Base-by-base conservation (phyloP, 345 rosid species). In the Mallotus nudiflorus region DNA sequence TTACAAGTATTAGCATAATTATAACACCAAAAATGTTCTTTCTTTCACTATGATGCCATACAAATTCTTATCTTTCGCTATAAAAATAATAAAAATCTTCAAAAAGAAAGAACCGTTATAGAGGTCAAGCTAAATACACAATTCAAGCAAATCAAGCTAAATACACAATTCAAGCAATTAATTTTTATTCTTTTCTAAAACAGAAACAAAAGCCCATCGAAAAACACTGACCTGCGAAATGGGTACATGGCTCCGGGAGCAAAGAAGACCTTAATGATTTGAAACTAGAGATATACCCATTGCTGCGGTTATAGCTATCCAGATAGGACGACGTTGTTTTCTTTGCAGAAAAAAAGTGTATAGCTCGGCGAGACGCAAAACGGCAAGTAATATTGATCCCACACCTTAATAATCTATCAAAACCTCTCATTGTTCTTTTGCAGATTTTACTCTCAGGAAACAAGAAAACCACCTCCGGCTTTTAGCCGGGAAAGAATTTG, bases 221-320 rank as follows among this genome's bases (percentile, higher is more conserved):
- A 33, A 61, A 71, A 19, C 20, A 48, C 66, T 49, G 28, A 87
- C 95, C 89, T 86, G 73, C 72, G 14, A 78, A 76, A 59, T 33
- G 68, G 68, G 61, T 76, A 84, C 70, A 81, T 69, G 73, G 78
- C 40, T 46, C 33, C 12, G 67, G 71, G 8, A 9, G 69, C 71
- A 67, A 27, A 27, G 73, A 67, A 19, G 55, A 59, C 80, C 39
- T 72, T 9, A 49, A 45, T 0, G 77, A 42, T 33, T 39, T 57
- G 20, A 20, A 62, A 74, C 52, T 12, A 42, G 73, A 68, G 11
- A 61, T 54, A n/a, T n/a, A n/a, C n/a, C n/a, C n/a, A n/a, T n/a
- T n/a, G n/a, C n/a, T n/a, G 19, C 37, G 27, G 55, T 44, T 57
- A 42, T 42, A 4, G 9, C 14, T 5, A 65, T 61, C 25, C 31